A percentile compares a stretch with the other conserved stretches of the same genome.
Evolutionary conservation across 2,329 filamentous ascomycete species (phyloP).

Genomic region (Aspergillus aculeatus): DNA sequence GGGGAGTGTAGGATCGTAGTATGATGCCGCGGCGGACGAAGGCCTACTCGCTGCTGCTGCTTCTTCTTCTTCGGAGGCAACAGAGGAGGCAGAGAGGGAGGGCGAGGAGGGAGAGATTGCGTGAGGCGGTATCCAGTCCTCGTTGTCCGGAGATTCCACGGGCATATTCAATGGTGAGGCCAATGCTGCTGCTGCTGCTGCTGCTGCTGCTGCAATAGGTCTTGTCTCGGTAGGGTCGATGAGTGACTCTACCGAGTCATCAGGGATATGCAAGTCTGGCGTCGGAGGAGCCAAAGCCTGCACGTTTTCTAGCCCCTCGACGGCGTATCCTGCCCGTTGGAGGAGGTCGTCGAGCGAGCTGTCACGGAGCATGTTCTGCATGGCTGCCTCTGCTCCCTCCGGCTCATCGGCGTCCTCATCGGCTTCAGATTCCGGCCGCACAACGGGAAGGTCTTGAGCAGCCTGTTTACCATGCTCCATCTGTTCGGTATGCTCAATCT

Average conservation of each 20-base stretch:
- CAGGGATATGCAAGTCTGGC: slow-evolving; percentile 17
- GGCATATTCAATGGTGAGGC: slow-evolving; percentile 5
- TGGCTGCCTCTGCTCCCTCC: slow-evolving; percentile 25
- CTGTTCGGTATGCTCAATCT: slow-evolving; percentile 41
- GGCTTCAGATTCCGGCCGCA: neutral
- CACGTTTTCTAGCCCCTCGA: slow-evolving; percentile 24
- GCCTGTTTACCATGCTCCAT: slow-evolving; percentile 29
- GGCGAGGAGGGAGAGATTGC: slow-evolving; percentile 5
- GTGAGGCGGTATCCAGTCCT: slow-evolving; percentile 3
- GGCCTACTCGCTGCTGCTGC: neutral
- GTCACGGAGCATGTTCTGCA: slow-evolving; percentile 34
- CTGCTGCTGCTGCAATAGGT: neutral
- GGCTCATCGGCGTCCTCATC: slow-evolving; percentile 28
- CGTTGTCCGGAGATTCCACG: slow-evolving; percentile 21
- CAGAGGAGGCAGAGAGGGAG: slow-evolving; percentile 1
- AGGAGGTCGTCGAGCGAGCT: slow-evolving; percentile 46
- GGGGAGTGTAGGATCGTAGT: slow-evolving; percentile 47
- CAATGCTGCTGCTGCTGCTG: neutral
- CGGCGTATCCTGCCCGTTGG: slow-evolving; percentile 41
- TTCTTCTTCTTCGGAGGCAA: neutral
- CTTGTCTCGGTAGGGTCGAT: slow-evolving; percentile 1
- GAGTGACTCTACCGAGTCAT: slow-evolving; percentile 19
- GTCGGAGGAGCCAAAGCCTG: slow-evolving; percentile 26
- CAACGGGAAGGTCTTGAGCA: neutral
- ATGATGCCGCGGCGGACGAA: slow-evolving; percentile 5